These are phyloP conservation scores for Pleurostoma richardsiae DNA, from an alignment of 2,329 filamentous ascomycete genomes.

Conservation along the genomic window DNA sequence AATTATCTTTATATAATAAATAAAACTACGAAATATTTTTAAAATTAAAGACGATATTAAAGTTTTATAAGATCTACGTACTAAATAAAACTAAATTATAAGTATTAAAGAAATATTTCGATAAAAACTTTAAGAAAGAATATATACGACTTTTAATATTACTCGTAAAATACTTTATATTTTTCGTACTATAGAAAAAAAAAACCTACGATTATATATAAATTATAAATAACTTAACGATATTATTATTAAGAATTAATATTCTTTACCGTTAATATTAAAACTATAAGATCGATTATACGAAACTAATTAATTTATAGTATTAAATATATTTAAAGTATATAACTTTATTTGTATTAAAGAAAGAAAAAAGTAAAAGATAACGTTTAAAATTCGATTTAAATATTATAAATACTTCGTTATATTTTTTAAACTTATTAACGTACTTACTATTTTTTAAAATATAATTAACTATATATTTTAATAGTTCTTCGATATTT, in stretches of 20 bases:
- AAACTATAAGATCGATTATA: slow-evolving; percentile 10
- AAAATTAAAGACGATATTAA: background rate
- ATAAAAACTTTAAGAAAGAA: slow-evolving; percentile 4
- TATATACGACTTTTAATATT: slow-evolving; percentile 5
- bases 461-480: slow-evolving; percentile 1
- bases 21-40: background rate
- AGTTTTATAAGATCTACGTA: background rate
- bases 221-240: slow-evolving; percentile 14
- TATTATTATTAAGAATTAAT: slow-evolving; percentile 13
- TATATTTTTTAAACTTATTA: slow-evolving; percentile 21
- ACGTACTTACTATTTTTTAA: slow-evolving; percentile 8
- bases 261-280: slow-evolving; percentile 11
- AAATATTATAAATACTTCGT: slow-evolving; percentile 21
- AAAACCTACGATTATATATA: slow-evolving; percentile 9
- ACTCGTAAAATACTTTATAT: slow-evolving; percentile 3
- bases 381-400: slow-evolving; percentile 17
- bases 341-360: slow-evolving; percentile 13
- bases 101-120: slow-evolving; percentile 1
- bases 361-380: slow-evolving; percentile 22
- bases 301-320: slow-evolving; percentile 6
- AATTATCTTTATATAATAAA: background rate
- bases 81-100: slow-evolving; percentile 2
- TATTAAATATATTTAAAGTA: too few relatives aligned
- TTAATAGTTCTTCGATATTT: slow-evolving; percentile 1
- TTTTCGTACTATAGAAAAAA: slow-evolving; percentile 6